A percentile compares a stretch with the other conserved stretches of the same genome.
These are phyloP conservation scores for Magnaporthiopsis poae DNA, from an alignment of 2,329 filamentous ascomycete genomes.

Conservation along the genomic window DNA sequence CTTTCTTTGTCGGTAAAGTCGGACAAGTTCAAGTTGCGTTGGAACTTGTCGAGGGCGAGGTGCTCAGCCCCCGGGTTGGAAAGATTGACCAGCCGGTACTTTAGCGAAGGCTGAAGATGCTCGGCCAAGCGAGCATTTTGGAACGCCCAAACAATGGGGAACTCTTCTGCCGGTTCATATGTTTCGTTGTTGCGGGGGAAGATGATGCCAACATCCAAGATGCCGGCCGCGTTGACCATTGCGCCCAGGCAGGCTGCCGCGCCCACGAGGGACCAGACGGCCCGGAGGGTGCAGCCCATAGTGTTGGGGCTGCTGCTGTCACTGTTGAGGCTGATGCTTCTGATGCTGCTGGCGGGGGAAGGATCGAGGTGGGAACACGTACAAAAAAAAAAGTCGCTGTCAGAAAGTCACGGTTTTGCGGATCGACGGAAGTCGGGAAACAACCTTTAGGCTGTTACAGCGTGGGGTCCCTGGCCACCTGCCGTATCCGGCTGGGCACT, in stretches of 20 bases:
- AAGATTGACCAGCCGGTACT: neutral
- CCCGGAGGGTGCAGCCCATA: neutral
- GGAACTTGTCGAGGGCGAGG: neutral
- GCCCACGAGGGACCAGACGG: neutral
- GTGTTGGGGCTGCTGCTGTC: neutral
- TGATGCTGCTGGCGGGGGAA: neutral
- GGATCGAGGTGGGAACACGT: too few species aligned
- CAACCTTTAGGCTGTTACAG: too few species aligned
- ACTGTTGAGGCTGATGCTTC: neutral
- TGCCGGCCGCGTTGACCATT: neutral
- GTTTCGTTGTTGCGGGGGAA: conserved; percentile 23
- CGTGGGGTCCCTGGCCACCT: too few species aligned
- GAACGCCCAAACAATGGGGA: conserved; percentile 22
- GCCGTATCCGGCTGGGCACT: too few species aligned
- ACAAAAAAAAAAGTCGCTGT: too few species aligned
- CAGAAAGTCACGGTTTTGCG: too few species aligned
- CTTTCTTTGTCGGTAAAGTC: too few species aligned
- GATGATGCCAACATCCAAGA: conserved; percentile 20
- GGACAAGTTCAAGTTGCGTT: too few species aligned
- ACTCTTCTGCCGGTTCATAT: conserved; percentile 17
- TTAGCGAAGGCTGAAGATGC: neutral
- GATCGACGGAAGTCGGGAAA: too few species aligned
- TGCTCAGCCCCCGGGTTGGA: neutral
- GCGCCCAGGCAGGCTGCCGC: too few species aligned
- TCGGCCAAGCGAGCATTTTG: conserved; percentile 16